phyloP scores from a whole-genome alignment of 2,329 filamentous ascomycete species.

The Fusarium xyrophilum region DNA sequence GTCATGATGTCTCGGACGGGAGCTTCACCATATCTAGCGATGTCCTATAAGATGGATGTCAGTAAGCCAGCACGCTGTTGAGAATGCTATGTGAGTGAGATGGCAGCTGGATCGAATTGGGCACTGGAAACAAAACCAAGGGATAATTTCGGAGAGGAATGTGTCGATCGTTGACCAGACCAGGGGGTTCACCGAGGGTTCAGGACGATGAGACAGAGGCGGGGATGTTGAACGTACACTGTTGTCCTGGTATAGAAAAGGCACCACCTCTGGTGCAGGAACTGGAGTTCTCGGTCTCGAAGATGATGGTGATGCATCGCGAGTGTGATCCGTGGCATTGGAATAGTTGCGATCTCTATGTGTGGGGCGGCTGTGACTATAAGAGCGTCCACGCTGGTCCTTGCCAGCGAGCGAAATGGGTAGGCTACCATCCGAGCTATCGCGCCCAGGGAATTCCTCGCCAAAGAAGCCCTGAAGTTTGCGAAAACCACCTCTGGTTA shows the following conservation, averaged over 20 bases:
- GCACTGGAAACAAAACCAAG: slow-evolving; percentile 15
- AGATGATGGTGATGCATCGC: slow-evolving; percentile 76
- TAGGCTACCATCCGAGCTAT: slow-evolving; percentile 76
- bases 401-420: slow-evolving; percentile 56
- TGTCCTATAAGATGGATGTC: slow-evolving; percentile 61
- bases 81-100: neutral
- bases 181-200: slow-evolving; percentile 14
- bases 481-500: slow-evolving; percentile 74
- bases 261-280: slow-evolving; percentile 90
- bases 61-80: slow-evolving; percentile 29
- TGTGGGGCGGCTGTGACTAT: slow-evolving; percentile 62
- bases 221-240: slow-evolving; percentile 61
- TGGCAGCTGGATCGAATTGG: slow-evolving; percentile 3
- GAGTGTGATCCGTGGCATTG: slow-evolving; percentile 73
- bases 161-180: slow-evolving; percentile 22
- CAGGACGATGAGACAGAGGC: slow-evolving; percentile 36
- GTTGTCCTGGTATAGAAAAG: slow-evolving; percentile 91
- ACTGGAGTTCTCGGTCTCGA: slow-evolving; percentile 85
- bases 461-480: slow-evolving; percentile 93
- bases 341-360: slow-evolving; percentile 84
- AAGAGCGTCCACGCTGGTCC: slow-evolving; percentile 69
- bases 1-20: slow-evolving; percentile 74
- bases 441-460: slow-evolving; percentile 79
- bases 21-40: slow-evolving; percentile 77
- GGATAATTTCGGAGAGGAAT: slow-evolving; percentile 22